Evolutionary conservation across 148 eudicot species (phyloP).

Genomic region (Spergularia marina): DNA sequence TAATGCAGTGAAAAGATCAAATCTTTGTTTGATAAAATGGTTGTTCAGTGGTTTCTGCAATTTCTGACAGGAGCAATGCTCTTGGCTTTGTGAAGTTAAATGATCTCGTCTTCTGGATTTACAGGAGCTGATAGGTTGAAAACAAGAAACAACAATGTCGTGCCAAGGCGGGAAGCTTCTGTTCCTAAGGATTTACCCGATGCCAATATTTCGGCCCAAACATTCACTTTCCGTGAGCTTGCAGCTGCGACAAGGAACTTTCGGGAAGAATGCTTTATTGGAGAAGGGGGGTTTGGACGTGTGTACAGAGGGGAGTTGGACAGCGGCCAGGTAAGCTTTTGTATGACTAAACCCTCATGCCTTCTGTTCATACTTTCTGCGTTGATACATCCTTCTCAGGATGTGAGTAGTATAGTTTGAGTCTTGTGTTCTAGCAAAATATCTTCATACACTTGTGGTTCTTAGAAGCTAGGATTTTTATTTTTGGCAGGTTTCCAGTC

Average conservation of each 20-base stretch:
- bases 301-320: constrained; percentile 79
- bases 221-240: constrained; percentile 83
- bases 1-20: constrained; percentile 12
- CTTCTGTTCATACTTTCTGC: neutral
- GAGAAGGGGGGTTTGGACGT: constrained; percentile 97
- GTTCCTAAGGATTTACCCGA: constrained; percentile 46
- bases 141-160: constrained; percentile 56
- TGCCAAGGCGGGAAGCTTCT: constrained; percentile 42
- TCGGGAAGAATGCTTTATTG: constrained; percentile 67
- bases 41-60: constrained; percentile 1
- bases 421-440: neutral
- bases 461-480: neutral
- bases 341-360: neutral
- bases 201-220: constrained; percentile 64
- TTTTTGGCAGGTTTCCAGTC: neutral
- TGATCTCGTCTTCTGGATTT: constrained; percentile 20
- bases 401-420: constrained; percentile 5
- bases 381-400: neutral
- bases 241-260: constrained; percentile 82
- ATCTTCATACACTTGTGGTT: neutral
- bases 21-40: constrained; percentile 13
- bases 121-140: constrained; percentile 71
- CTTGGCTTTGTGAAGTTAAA: neutral
- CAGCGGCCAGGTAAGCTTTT: constrained; percentile 55
- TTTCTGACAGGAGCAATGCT: constrained; percentile 1